A percentile compares a stretch with the other conserved stretches of the same genome.
These are phyloP conservation scores for Pittosporum tobira DNA, from an alignment of 129 eudicot species.

Conservation along the genomic window DNA sequence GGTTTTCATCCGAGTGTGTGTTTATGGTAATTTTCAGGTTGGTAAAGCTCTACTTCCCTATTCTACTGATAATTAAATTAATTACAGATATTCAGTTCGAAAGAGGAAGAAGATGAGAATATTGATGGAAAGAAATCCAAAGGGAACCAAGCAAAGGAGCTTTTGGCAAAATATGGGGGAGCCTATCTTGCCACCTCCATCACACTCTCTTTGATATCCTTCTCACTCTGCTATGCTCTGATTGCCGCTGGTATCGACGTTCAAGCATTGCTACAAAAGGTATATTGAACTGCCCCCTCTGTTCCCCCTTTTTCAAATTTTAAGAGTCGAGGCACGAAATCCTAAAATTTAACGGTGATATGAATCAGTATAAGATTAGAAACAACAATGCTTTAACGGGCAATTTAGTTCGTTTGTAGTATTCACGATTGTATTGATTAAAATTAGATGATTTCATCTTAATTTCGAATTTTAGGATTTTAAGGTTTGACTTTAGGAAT, in stretches of 20 bases:
- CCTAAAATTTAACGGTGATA: too few species aligned
- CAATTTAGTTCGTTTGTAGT: too few species aligned
- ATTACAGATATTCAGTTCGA: conserved; percentile 76
- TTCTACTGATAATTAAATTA: not conserved
- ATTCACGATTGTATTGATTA: too few species aligned
- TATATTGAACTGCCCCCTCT: too few species aligned
- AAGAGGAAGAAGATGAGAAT: conserved; percentile 35
- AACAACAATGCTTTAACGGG: too few species aligned
- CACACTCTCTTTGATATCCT: conserved; percentile 93
- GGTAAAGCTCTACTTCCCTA: not conserved
- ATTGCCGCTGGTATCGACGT: conserved; percentile 91
- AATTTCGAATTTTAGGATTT: too few species aligned
- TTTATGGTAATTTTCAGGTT: not conserved
- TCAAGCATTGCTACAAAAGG: conserved; percentile 73
- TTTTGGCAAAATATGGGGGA: conserved; percentile 89
- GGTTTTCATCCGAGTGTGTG: not conserved
- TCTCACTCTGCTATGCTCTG: conserved; percentile 73
- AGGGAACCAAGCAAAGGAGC: conserved; percentile 88
- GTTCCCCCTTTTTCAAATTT: too few species aligned
- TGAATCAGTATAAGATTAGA: too few species aligned
- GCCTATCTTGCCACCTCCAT: conserved; percentile 96
- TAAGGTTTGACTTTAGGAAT: too few species aligned
- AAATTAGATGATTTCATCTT: too few species aligned
- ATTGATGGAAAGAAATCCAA: conserved; percentile 46
- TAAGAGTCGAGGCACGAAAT: too few species aligned